phyloP scores from a whole-genome alignment of 768 basidiomycete genomes.

The Leucocoprinus leucothites region DNA sequence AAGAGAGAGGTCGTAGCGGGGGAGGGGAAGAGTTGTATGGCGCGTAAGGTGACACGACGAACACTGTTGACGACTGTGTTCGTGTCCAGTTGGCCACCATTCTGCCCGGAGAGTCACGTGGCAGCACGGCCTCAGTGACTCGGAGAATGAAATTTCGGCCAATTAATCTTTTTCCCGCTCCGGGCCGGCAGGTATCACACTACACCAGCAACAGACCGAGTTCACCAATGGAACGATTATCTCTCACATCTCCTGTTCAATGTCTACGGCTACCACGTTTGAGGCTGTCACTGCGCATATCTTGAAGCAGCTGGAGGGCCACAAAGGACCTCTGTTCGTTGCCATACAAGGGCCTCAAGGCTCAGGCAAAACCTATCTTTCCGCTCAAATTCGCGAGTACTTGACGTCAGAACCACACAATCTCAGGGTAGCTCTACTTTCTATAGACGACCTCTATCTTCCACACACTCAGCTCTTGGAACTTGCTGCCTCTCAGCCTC shows the following conservation, averaged over 20 bases:
- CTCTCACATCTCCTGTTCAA: background rate
- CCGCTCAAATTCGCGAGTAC: slow-evolving; percentile 47
- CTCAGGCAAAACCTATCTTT: slow-evolving; percentile 85
- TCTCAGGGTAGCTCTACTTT: slow-evolving; percentile 61
- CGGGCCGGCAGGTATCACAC: background rate
- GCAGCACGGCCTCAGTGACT: background rate
- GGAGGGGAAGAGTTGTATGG: slow-evolving; percentile 13
- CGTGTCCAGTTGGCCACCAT: slow-evolving; percentile 11
- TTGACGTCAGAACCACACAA: slow-evolving; percentile 42
- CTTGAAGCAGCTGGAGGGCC: slow-evolving; percentile 22
- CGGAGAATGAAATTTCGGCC: slow-evolving; percentile 10
- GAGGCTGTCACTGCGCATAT: slow-evolving; percentile 28
- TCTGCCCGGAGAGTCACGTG: slow-evolving; percentile 4
- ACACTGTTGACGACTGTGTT: slow-evolving; percentile 16
- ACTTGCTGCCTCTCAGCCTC: slow-evolving; percentile 52
- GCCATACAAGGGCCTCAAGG: slow-evolving; percentile 94
- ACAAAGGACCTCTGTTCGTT: slow-evolving; percentile 64
- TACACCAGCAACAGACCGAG: too few species aligned
- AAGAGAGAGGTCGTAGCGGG: slow-evolving; percentile 13
- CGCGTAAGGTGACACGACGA: background rate
- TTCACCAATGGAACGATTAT: background rate
- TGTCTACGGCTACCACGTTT: slow-evolving; percentile 28
- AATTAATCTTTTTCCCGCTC: background rate
- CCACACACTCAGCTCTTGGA: slow-evolving; percentile 57
- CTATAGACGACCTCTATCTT: slow-evolving; percentile 86